A percentile compares a stretch with the other conserved stretches of the same genome.
These are phyloP conservation scores for Daldinia bambusicola DNA, from an alignment of 495 filamentous ascomycete species.

Conservation along the genomic window DNA sequence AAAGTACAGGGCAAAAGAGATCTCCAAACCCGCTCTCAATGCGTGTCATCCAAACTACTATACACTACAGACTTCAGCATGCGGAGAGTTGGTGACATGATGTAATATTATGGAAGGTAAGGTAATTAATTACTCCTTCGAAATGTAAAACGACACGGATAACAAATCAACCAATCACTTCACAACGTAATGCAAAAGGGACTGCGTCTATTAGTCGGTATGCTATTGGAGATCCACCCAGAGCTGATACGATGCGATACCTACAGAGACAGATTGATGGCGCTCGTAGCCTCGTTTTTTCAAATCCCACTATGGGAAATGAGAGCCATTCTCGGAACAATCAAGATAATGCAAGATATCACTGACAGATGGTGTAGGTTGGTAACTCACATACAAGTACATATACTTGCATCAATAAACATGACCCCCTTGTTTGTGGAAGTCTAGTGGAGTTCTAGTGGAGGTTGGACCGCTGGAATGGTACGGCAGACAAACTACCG, in stretches of 20 bases:
- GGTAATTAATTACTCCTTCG: conserved; percentile 9
- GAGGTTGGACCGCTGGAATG: conserved; percentile 30
- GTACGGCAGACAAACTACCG: conserved; percentile 38
- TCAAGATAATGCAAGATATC: conserved; percentile 14
- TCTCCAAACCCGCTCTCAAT: conserved; percentile 14
- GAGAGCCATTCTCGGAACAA: not conserved
- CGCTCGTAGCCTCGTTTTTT: conserved; percentile 15
- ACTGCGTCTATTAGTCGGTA: not conserved
- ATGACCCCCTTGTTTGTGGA: conserved; percentile 13
- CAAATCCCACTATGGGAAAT: conserved; percentile 10
- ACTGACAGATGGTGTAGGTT: not conserved
- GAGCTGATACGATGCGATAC: conserved; percentile 24
- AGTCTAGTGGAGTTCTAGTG: not conserved
- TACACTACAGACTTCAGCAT: conserved; percentile 12
- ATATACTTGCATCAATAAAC: conserved; percentile 18
- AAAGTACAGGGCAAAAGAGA: conserved; percentile 1
- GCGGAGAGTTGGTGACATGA: conserved; percentile 35
- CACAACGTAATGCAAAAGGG: not conserved
- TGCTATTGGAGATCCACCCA: conserved; percentile 4
- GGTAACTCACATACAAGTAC: conserved; percentile 25
- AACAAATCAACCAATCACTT: conserved; percentile 7
- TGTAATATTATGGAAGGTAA: conserved; percentile 24
- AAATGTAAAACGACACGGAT: conserved; percentile 8
- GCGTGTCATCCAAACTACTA: conserved; percentile 26
- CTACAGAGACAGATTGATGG: not conserved